Conservation (phyloP, 2,329 filamentous ascomycete genomes). For the Erysiphe pulchra region DNA sequence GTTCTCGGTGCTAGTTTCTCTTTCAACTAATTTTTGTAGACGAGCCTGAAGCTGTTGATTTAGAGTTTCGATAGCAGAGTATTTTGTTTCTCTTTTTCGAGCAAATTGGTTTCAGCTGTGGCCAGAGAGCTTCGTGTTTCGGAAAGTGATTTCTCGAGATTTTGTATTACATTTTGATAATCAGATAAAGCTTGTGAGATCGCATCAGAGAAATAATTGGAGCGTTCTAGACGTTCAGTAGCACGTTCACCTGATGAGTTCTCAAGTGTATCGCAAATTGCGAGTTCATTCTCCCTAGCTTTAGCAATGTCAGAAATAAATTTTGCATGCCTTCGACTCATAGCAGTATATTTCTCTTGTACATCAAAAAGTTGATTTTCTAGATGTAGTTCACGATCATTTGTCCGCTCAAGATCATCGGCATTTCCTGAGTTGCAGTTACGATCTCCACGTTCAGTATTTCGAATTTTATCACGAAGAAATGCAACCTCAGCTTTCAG, state of each 20-base stretch:
- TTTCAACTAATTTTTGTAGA: conserved; percentile 78
- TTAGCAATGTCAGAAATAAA: conserved; percentile 83
- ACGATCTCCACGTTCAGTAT: conserved; percentile 39
- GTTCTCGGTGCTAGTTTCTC: conserved; percentile 72
- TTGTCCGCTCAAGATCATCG: conserved; percentile 54
- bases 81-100: conserved; percentile 93
- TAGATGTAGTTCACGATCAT: conserved; percentile 66
- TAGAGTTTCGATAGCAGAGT: conserved; percentile 77
- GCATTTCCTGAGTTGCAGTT: conserved; percentile 28
- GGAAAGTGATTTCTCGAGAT: conserved; percentile 70
- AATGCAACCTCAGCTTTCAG: conserved; percentile 86
- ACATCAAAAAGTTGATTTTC: conserved; percentile 82
- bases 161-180: conserved; percentile 96
- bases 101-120: conserved; percentile 56
- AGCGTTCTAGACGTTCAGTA: conserved; percentile 72
- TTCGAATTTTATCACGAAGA: conserved; percentile 75
- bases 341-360: conserved; percentile 80
- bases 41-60: conserved; percentile 72
- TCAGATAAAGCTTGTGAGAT: conserved; percentile 91
- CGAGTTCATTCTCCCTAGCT: conserved; percentile 43
- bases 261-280: conserved; percentile 30
- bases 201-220: conserved; percentile 84
- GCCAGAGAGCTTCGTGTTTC: conserved; percentile 67
- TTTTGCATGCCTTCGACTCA: conserved; percentile 84
- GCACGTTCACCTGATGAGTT: conserved; percentile 50